Conservation (phyloP, 2,329 filamentous ascomycete genomes). For the Corynespora cassiicola region DNA sequence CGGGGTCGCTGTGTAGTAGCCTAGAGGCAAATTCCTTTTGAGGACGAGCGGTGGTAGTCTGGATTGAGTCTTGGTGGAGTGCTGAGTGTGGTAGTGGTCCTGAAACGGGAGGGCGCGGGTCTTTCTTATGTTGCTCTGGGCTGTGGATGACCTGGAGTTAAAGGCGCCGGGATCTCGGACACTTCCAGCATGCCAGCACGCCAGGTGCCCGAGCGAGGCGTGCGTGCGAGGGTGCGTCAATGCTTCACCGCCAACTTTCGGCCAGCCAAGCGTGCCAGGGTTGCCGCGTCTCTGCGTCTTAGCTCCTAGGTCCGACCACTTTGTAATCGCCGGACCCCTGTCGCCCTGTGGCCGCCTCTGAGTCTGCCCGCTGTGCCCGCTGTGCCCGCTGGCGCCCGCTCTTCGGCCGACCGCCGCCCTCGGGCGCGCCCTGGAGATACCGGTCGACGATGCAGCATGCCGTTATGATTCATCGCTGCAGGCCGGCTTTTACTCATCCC, state of each 20-base stretch:
- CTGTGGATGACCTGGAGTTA: slow-evolving; percentile 34
- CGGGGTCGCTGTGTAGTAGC: slow-evolving; percentile 8
- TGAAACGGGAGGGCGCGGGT: slow-evolving; percentile 24
- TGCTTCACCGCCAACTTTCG: not conserved
- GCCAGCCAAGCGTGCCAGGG: not conserved
- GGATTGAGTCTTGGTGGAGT: slow-evolving; percentile 11
- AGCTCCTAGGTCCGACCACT: no score
- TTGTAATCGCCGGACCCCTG: no score
- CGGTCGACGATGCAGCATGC: not conserved
- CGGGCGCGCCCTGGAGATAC: no score
- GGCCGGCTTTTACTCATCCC: slow-evolving; percentile 1
- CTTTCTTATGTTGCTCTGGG: slow-evolving; percentile 41
- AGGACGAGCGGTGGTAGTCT: slow-evolving; percentile 9
- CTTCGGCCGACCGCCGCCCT: no score
- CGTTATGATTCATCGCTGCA: not conserved
- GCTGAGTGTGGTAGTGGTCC: slow-evolving; percentile 20
- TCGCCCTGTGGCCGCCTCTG: no score
- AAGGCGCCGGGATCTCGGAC: slow-evolving; percentile 35
- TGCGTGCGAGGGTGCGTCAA: not conserved
- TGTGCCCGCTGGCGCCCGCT: no score
- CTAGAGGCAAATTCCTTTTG: slow-evolving; percentile 3
- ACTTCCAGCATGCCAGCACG: slow-evolving; percentile 26
- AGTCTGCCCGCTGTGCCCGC: not conserved
- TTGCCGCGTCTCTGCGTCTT: no score
- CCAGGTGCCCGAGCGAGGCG: slow-evolving; percentile 4